Conservation (phyloP, 257 asterid species). For the Solanum dulcamara region DNA sequence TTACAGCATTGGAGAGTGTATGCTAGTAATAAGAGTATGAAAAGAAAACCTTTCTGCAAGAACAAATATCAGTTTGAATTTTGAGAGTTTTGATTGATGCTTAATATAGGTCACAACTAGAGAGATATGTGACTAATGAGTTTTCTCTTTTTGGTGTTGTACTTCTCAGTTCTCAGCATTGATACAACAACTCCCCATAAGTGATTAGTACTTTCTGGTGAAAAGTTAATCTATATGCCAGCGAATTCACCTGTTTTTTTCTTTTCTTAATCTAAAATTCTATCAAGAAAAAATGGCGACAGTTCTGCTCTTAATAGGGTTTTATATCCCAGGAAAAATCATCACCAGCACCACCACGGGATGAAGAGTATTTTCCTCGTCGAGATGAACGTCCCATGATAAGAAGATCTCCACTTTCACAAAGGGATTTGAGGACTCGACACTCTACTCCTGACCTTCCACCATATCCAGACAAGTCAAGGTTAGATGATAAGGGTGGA, state of each 20-base stretch:
- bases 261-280: background rate
- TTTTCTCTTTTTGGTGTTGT: background rate
- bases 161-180: background rate
- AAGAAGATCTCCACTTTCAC: slow-evolving; percentile 48
- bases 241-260: background rate
- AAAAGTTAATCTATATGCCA: background rate
- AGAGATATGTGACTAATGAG: background rate
- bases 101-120: background rate
- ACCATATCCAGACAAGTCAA: slow-evolving; percentile 42
- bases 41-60: background rate
- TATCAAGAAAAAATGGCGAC: background rate
- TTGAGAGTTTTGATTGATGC: background rate
- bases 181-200: background rate
- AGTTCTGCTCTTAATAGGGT: slow-evolving; percentile 16
- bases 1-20: background rate
- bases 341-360: slow-evolving; percentile 11
- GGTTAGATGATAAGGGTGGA: slow-evolving; percentile 36
- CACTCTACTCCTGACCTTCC: slow-evolving; percentile 37
- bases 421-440: slow-evolving; percentile 55
- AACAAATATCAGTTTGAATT: background rate
- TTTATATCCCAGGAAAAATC: slow-evolving; percentile 73
- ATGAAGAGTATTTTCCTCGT: slow-evolving; percentile 40
- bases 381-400: slow-evolving; percentile 37
- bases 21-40: background rate
- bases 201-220: background rate